Conservation (phyloP, 2,329 filamentous ascomycete genomes). For the Neopestalotiopsis sp. region DNA sequence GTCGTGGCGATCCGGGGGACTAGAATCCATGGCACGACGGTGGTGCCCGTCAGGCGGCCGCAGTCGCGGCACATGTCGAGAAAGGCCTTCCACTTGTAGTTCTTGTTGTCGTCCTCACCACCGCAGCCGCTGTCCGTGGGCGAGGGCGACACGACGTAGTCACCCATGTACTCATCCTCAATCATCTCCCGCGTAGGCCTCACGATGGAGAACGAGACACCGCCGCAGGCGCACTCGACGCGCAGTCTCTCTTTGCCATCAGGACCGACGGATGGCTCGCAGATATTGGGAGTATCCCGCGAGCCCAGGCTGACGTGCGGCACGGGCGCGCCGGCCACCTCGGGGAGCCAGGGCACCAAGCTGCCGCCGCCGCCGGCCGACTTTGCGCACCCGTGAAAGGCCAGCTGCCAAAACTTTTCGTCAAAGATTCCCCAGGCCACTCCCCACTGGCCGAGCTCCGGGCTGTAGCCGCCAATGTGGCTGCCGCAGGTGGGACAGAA, state of each 20-base stretch:
- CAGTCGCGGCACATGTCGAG: conserved; percentile 52
- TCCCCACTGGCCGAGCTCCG: neutral
- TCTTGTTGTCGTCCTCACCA: conserved; percentile 28
- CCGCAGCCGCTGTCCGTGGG: neutral
- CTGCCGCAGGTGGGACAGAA: conserved; percentile 7
- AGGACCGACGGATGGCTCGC: conserved; percentile 34
- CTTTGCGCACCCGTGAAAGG: neutral
- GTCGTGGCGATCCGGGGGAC: conserved; percentile 40
- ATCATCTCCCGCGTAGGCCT: conserved; percentile 40
- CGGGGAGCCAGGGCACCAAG: neutral
- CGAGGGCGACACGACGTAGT: conserved; percentile 38
- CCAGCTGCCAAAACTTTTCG: conserved; percentile 11
- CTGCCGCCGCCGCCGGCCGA: neutral
- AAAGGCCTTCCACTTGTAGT: conserved; percentile 45
- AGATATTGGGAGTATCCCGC: neutral
- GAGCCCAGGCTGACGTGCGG: neutral
- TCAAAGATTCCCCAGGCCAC: neutral
- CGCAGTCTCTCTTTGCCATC: conserved; percentile 45
- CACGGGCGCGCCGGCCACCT: neutral
- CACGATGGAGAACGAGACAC: conserved; percentile 49
- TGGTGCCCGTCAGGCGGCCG: conserved; percentile 45
- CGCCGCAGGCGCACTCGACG: conserved; percentile 50
- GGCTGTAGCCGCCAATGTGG: neutral
- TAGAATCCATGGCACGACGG: conserved; percentile 47
- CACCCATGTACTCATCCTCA: conserved; percentile 34